Evolutionary conservation across 352 stramenopile genomes (phyloP).

Genomic region (Phytophthora hybrid): DNA sequence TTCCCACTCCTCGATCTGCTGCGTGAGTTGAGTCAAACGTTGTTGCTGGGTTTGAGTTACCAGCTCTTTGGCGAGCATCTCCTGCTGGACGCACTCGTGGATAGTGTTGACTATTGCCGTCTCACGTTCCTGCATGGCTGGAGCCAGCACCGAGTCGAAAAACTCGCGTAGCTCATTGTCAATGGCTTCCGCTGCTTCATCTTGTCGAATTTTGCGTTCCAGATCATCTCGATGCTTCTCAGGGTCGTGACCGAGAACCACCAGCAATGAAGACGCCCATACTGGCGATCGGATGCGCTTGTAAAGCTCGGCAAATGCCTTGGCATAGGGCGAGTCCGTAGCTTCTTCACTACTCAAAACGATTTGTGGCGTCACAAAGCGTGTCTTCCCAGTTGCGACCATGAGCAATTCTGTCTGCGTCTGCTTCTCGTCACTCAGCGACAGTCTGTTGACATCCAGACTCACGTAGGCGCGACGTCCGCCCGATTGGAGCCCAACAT

Average conservation of each 20-base stretch:
- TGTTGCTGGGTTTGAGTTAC: constrained; percentile 27
- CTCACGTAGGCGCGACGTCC: constrained; percentile 26
- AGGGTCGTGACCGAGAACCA: constrained; percentile 30
- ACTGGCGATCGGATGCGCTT: constrained; percentile 18
- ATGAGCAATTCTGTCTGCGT: constrained; percentile 24
- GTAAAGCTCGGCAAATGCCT: constrained; percentile 27
- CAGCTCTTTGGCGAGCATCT: constrained; percentile 44
- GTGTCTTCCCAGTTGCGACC: background rate
- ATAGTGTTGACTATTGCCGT: constrained; percentile 65
- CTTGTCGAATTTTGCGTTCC: constrained; percentile 30
- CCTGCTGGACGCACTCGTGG: constrained; percentile 58
- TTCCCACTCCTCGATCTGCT: constrained; percentile 46
- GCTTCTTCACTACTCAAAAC: constrained; percentile 24
- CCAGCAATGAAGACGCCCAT: constrained; percentile 24
- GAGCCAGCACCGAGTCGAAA: constrained; percentile 52
- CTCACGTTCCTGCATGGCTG: constrained; percentile 64
- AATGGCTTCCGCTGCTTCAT: constrained; percentile 32
- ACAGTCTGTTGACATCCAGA: background rate
- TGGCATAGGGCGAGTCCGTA: constrained; percentile 17
- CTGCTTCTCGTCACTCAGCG: constrained; percentile 16
- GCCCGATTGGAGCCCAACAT: background rate
- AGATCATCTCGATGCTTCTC: constrained; percentile 31
- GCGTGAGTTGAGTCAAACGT: constrained; percentile 22
- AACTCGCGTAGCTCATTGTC: constrained; percentile 48
- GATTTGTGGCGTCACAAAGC: constrained; percentile 33